phyloP scores from a whole-genome alignment of 2,329 filamentous ascomycete species.

The Colletotrichum trifolii region DNA sequence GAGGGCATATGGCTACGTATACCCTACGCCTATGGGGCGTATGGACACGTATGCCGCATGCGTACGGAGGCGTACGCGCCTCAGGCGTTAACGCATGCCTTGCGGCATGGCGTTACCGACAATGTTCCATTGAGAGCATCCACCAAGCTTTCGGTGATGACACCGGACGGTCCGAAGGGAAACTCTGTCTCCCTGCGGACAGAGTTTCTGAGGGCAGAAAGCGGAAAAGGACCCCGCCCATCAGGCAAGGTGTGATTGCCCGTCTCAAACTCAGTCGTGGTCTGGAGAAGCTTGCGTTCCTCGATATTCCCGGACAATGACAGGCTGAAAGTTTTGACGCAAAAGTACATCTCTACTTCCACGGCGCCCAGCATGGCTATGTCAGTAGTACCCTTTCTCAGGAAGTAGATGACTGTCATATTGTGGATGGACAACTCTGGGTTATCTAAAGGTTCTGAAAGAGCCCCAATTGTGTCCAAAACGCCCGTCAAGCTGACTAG shows the following conservation, averaged over 20 bases:
- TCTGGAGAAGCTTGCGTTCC: too few species aligned
- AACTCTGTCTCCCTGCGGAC: background rate
- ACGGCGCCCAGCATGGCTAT: slow-evolving; percentile 15
- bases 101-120: too few species aligned
- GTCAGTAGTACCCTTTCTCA: background rate
- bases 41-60: too few species aligned
- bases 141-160: background rate
- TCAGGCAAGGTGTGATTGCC: slow-evolving; percentile 5
- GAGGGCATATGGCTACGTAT: too few species aligned
- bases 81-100: too few species aligned
- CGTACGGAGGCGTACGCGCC: too few species aligned
- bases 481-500: background rate
- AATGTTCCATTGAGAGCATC: slow-evolving; percentile 8
- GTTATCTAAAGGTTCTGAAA: background rate
- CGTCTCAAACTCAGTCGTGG: slow-evolving; percentile 2
- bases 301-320: too few species aligned
- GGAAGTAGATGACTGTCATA: slow-evolving; percentile 13
- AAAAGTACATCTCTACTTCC: slow-evolving; percentile 35
- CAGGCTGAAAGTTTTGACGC: slow-evolving; percentile 2
- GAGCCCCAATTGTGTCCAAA: background rate
- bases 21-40: too few species aligned
- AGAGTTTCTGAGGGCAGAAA: slow-evolving; percentile 10
- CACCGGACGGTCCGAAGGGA: background rate
- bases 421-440: slow-evolving; percentile 23
- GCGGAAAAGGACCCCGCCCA: slow-evolving; percentile 3